A percentile compares a stretch with the other conserved stretches of the same genome.
Conservation (phyloP, 805 yeast species). For the Myxozyma vanderwaltii region DNA sequence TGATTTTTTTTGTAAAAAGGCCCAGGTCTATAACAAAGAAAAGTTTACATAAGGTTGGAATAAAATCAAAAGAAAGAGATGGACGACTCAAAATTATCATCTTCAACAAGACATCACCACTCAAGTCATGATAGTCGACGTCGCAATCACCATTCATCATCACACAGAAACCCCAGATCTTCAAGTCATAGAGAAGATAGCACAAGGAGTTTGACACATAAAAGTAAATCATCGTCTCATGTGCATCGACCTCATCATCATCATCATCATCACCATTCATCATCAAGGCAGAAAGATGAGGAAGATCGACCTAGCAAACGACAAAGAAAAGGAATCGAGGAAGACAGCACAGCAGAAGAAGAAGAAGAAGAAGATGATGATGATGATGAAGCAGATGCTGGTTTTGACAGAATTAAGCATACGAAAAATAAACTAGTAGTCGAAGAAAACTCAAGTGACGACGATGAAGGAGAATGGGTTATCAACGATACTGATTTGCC, state of each 20-base stretch:
- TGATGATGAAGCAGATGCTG: slow-evolving; percentile 8
- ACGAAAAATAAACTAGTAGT: background rate
- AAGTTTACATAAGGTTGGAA: too few relatives aligned
- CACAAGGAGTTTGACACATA: background rate
- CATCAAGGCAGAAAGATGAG: slow-evolving; percentile 1
- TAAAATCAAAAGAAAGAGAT: background rate
- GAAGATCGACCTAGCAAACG: background rate
- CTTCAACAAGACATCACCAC: background rate
- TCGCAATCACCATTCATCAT: background rate
- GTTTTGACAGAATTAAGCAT: background rate
- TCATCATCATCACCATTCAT: background rate
- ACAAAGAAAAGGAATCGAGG: background rate
- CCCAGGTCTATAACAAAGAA: too few relatives aligned
- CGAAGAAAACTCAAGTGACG: slow-evolving; percentile 10
- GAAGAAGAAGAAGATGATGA: too few relatives aligned
- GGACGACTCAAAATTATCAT: background rate
- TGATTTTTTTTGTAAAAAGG: too few relatives aligned
- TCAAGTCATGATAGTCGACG: background rate
- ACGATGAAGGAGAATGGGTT: slow-evolving; percentile 13
- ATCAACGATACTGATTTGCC: background rate
- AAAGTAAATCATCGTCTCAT: background rate
- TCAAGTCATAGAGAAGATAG: too few relatives aligned
- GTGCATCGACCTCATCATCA: background rate
- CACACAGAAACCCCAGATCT: slow-evolving; percentile 3
- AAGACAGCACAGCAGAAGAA: too few relatives aligned